Evolutionary conservation across 2,329 filamentous ascomycete genomes (phyloP).

Genomic region (Colletotrichum horii): DNA sequence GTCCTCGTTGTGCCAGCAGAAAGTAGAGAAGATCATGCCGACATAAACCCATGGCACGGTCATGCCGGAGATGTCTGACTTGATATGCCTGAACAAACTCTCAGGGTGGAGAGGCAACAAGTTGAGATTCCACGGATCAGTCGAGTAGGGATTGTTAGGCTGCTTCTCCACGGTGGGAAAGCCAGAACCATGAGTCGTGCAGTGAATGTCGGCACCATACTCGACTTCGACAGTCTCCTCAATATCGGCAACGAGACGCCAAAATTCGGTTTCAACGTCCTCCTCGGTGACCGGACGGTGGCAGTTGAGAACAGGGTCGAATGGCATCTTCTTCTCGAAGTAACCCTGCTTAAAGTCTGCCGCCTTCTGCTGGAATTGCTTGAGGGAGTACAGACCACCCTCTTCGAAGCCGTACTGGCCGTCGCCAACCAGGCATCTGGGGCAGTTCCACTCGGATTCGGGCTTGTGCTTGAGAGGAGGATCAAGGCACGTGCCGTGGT

Average conservation of each 20-base stretch:
- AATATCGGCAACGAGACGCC: constrained; percentile 90
- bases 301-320: constrained; percentile 82
- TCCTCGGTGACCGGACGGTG: constrained; percentile 87
- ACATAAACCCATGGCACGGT: constrained; percentile 99
- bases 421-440: constrained; percentile 92
- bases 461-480: constrained; percentile 80
- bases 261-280: constrained; percentile 95
- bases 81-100: constrained; percentile 95
- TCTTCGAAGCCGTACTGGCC: constrained; percentile 98
- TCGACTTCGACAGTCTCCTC: constrained; percentile 98
- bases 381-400: constrained; percentile 91
- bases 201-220: constrained; percentile 97
- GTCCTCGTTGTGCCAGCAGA: constrained; percentile 99
- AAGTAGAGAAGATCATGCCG: constrained; percentile 99
- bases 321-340: constrained; percentile 89
- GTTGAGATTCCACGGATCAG: constrained; percentile 95
- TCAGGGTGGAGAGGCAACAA: constrained; percentile 89
- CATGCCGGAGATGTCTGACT: constrained; percentile 98
- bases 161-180: constrained; percentile 95
- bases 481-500: constrained; percentile 87
- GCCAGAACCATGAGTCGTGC: constrained; percentile 94
- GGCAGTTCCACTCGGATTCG: constrained; percentile 93
- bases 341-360: constrained; percentile 94
- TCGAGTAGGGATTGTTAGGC: constrained; percentile 84
- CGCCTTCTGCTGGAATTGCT: constrained; percentile 95